A percentile compares a stretch with the other conserved stretches of the same genome.
Evolutionary conservation across 1,284 basidiomycete genomes (phyloP).

Genomic region (Rhodotorula glutinis): DNA sequence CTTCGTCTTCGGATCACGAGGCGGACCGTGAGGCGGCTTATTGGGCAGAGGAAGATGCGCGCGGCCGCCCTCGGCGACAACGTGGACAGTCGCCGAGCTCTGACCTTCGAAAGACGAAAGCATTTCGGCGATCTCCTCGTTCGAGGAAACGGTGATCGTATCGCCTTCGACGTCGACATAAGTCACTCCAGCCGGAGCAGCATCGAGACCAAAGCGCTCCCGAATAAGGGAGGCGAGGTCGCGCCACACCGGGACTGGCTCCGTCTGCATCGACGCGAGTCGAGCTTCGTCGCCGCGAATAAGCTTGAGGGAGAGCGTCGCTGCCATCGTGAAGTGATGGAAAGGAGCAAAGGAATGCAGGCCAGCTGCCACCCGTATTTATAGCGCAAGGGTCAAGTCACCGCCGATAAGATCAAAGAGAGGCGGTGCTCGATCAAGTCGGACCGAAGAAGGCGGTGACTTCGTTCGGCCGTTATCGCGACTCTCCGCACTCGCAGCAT

Average conservation of each 20-base stretch:
- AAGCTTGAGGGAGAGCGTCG: slow-evolving; percentile 10
- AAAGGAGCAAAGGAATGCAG: not conserved
- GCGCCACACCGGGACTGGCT: slow-evolving; percentile 1
- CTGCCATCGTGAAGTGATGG: not conserved
- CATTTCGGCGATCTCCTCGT: slow-evolving; percentile 12
- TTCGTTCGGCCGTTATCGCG: too few relatives aligned
- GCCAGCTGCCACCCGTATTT: not conserved
- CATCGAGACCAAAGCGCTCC: slow-evolving; percentile 8
- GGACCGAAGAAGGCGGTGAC: too few relatives aligned
- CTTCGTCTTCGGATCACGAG: not conserved
- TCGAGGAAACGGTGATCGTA: slow-evolving; percentile 11
- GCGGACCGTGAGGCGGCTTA: not conserved
- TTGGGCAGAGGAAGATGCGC: not conserved
- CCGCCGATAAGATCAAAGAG: too few relatives aligned
- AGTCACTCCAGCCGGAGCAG: not conserved
- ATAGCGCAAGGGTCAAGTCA: too few relatives aligned
- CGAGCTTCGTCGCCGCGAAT: not conserved
- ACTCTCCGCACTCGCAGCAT: too few relatives aligned
- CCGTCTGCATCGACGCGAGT: not conserved
- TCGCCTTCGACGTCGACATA: slow-evolving; percentile 18
- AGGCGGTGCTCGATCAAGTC: too few relatives aligned
- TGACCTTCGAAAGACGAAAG: not conserved
- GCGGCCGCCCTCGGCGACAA: not conserved
- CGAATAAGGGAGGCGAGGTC: not conserved
- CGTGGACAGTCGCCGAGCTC: not conserved